Base-by-base conservation (phyloP, 306 rosid species). In the Fragaria iinumae region DNA sequence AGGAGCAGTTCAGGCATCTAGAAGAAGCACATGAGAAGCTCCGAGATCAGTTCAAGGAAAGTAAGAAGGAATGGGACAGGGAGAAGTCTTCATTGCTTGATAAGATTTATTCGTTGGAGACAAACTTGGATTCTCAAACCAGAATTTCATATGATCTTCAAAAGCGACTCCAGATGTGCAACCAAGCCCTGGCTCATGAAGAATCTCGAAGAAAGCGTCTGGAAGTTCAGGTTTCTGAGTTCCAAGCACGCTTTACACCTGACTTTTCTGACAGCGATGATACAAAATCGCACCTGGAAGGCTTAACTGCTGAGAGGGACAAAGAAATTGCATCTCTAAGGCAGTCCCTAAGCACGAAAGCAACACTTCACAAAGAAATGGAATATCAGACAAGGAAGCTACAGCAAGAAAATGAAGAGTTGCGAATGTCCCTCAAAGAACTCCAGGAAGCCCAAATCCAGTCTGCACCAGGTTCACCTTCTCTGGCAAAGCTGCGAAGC, bases 381-480 rank as follows among this genome's bases (percentile, higher is more conserved):
- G 84, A 84, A 79, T 87, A 88, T 76, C 88, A 71, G 62, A 73
- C 68, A 41, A 79, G 77, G 77, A 90, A 83, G 84, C 87, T 93
- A 25, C 87, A 88, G 89, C 87, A 90, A 74, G 93, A 90, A 76
- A 90, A 91, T 53, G 83, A 86, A 82, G 93, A 90, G 76, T 77
- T 90, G 32, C 73, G 36, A 69, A 68, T 74, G 73, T 82, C 78
- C 65, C 82, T 85, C 55, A 90, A 83, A 83, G 97, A 92, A 81
- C 81, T 90, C 59, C 97, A 80, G 67, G 97, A 95, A 82, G 89
- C 89, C 77, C 89, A 88, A 78, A 89, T 95, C 79, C 96, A 88
- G 86, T 85, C 82, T 74, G 88, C 92, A 53, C 82, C 92, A 59
- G 88, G 86, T 77, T 82, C 87, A 16, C 83, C 87, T 79, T 92